Evolutionary conservation across 2,329 filamentous ascomycete genomes (phyloP), one percentile per base, ranked within the genome.

Genomic region (Colletotrichum tropicale): DNA sequence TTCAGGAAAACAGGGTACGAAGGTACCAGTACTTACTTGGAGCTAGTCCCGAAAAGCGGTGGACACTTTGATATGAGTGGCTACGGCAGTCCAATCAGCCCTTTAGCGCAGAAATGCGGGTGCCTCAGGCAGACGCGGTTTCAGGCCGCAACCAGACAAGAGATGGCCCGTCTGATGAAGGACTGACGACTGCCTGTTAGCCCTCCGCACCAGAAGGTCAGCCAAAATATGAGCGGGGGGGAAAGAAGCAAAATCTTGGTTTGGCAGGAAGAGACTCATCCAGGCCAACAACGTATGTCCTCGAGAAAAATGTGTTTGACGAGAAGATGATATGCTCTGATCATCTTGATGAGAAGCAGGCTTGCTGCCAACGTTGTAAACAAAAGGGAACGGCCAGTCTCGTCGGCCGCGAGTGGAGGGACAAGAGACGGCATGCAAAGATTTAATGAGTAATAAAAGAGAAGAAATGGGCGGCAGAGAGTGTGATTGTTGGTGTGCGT

Each of bases 11-110:
- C 48, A 73, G 62, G 75, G 75, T 74, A 75, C 68, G 24, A 43
- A 74, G 72, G 70, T 77, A 77, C 76, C 76, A 30, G 75, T 77
- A 78, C 77, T 78, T 78, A 67, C 72, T n/a, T 73, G 70, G 28
- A 60, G 70, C 75, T 77, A 77, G 48, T 55, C 75, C 72, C 62
- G 70, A 78, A 77, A 73, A 62, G 75, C 75, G 56, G 77, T 77
- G 77, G 72, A 32, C 66, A 68, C 71, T 28, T 62, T 77, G 77
- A 78, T 77, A 73, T 78, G 77, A 76, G 72, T 78, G 77, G 75
- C 75, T 67, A 58, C 67, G 36, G 62, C 36, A 18, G 56, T 60
- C 77, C 72, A 76, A 69, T 73, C 65, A 77, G 61, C 18, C 71
- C 66, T 66, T 43, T 76, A 70, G 61, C 48, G 68, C 58, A 66